Conservation (phyloP, 371 early-diverging fungal species). For the Rhizopus delemar region DNA sequence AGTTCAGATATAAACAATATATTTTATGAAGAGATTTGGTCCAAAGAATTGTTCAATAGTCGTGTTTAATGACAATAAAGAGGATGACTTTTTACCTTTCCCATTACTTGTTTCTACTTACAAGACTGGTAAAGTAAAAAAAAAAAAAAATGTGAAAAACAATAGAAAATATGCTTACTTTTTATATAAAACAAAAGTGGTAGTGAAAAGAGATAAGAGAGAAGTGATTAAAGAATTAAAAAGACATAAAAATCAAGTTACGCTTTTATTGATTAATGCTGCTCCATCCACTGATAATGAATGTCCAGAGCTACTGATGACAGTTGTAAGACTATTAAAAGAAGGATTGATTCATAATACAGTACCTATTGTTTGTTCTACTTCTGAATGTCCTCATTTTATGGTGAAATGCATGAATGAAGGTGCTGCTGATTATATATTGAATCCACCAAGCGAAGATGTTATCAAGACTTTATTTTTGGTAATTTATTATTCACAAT, state of each 20-base stretch:
- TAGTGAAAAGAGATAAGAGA: slow-evolving; percentile 11
- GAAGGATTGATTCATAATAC: slow-evolving; percentile 16
- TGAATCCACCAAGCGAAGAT: slow-evolving; percentile 55
- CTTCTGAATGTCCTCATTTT: slow-evolving; percentile 34
- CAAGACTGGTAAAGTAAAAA: slow-evolving; percentile 13
- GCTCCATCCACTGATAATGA: slow-evolving; percentile 19
- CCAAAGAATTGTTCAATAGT: slow-evolving; percentile 26
- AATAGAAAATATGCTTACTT: neutral
- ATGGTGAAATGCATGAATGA: slow-evolving; percentile 50
- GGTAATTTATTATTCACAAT: slow-evolving; percentile 34
- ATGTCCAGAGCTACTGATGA: slow-evolving; percentile 23
- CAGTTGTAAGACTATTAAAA: slow-evolving; percentile 15
- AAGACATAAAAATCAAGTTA: slow-evolving; percentile 10
- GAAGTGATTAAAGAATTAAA: slow-evolving; percentile 17
- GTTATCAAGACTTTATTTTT: slow-evolving; percentile 56
- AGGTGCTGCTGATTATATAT: slow-evolving; percentile 60
- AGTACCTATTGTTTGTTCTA: slow-evolving; percentile 36
- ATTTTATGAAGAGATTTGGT: slow-evolving; percentile 16
- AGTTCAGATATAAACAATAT: slow-evolving; percentile 1
- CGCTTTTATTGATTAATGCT: slow-evolving; percentile 26
- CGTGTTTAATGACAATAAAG: slow-evolving; percentile 15
- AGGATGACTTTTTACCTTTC: slow-evolving; percentile 7
- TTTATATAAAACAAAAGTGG: slow-evolving; percentile 3
- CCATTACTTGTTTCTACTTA: slow-evolving; percentile 15
- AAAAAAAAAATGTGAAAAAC: neutral